A percentile compares a stretch with the other conserved stretches of the same genome.
Conservation (phyloP, 192 early-diverging fungal genomes). For the Mycoemilia scoparia region DNA sequence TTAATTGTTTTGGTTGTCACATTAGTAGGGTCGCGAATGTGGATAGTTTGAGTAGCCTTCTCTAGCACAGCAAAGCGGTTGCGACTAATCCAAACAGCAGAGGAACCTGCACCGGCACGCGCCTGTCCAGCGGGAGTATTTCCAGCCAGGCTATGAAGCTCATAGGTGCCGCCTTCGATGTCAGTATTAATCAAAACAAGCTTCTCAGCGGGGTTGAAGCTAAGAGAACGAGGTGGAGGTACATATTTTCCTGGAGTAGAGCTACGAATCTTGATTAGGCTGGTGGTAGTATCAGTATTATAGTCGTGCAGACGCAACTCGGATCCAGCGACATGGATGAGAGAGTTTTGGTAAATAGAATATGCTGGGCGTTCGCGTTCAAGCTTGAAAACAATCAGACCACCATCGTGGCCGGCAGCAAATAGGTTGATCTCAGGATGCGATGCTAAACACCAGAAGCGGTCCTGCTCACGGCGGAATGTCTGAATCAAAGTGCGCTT, state of each 20-base stretch:
- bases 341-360: conserved; percentile 59
- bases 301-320: conserved; percentile 72
- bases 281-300: conserved; percentile 50
- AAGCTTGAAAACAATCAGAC: conserved; percentile 95
- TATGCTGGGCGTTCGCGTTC: conserved; percentile 93
- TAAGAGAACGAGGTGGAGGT: conserved; percentile 61
- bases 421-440: conserved; percentile 97
- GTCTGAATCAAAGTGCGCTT: conserved; percentile 89
- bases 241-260: conserved; percentile 46
- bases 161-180: conserved; percentile 76
- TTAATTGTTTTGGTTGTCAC: conserved; percentile 80
- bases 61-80: conserved; percentile 96
- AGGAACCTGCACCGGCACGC: conserved; percentile 60
- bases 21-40: conserved; percentile 76
- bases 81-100: conserved; percentile 86
- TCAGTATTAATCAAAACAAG: conserved; percentile 69
- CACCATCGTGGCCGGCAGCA: conserved; percentile 95
- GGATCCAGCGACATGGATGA: conserved; percentile 83
- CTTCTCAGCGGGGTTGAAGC: conserved; percentile 89
- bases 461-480: conserved; percentile 90
- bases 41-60: conserved; percentile 61
- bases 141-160: conserved; percentile 71
- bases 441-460: conserved; percentile 88
- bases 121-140: conserved; percentile 36
- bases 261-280: conserved; percentile 58